Conservation (phyloP, 768 basidiomycete species). For the Calocybe gangraenosa region DNA sequence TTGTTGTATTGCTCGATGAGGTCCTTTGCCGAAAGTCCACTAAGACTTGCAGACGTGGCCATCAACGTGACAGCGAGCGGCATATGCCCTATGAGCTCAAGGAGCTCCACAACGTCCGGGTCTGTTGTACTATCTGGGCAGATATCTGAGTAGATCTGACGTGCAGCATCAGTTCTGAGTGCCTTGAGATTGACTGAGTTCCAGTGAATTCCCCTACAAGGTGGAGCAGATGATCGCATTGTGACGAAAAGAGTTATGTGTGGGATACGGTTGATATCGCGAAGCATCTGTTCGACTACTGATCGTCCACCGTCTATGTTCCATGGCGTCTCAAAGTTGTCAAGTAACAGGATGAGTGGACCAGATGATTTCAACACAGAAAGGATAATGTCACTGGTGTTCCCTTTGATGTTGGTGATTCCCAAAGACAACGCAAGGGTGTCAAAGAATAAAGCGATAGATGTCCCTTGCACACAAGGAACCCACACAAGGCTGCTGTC, state of each 20-base stretch:
- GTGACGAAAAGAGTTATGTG: not conserved
- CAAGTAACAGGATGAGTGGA: constrained; percentile 22
- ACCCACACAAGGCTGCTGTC: constrained; percentile 21
- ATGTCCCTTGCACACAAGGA: constrained; percentile 25
- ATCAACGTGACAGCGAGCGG: too few relatives aligned
- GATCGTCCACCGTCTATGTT: constrained; percentile 11
- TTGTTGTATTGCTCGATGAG: too few relatives aligned
- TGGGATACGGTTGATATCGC: not conserved
- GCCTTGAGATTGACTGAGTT: too few relatives aligned
- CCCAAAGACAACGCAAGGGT: constrained; percentile 20
- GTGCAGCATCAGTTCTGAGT: too few relatives aligned
- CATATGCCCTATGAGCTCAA: too few relatives aligned
- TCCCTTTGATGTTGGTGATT: constrained; percentile 8
- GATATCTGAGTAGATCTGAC: too few relatives aligned
- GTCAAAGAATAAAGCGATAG: constrained; percentile 19
- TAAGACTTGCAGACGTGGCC: too few relatives aligned
- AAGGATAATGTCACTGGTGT: constrained; percentile 15
- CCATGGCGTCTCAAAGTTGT: constrained; percentile 32
- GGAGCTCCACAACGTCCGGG: too few relatives aligned
- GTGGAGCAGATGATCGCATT: constrained; percentile 7
- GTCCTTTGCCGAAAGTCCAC: too few relatives aligned
- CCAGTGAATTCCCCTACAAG: too few relatives aligned
- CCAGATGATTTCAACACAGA: constrained; percentile 8
- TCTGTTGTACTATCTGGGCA: too few relatives aligned
- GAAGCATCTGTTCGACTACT: too few relatives aligned